phyloP scores from a whole-genome alignment of 73 alveolate species.

The Paramecium pentaurelia region DNA sequence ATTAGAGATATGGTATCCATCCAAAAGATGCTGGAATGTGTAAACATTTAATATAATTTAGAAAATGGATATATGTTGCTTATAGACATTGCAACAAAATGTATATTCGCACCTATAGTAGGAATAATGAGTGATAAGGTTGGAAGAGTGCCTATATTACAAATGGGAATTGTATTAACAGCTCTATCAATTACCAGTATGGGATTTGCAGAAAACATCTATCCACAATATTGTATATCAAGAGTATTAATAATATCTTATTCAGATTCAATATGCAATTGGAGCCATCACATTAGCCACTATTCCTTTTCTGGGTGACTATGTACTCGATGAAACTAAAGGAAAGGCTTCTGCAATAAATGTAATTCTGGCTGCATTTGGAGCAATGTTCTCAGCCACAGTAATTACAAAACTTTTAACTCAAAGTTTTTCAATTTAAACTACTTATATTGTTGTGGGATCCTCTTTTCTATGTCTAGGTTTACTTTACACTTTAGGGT shows the following conservation, averaged over 20 bases:
- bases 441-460: conserved; percentile 24
- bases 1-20: conserved; percentile 6
- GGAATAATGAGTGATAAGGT: conserved; percentile 56
- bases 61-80: conserved; percentile 56
- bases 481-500: background rate
- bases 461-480: background rate
- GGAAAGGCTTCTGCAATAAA: conserved; percentile 60
- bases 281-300: conserved; percentile 60
- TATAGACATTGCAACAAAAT: conserved; percentile 51
- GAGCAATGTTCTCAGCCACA: conserved; percentile 58
- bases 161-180: conserved; percentile 27
- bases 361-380: conserved; percentile 58
- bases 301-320: conserved; percentile 55
- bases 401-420: conserved; percentile 39
- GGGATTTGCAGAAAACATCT: conserved; percentile 45
- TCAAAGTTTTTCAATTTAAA: background rate
- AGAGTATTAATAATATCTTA: background rate
- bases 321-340: conserved; percentile 48
- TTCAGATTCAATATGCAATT: conserved; percentile 40
- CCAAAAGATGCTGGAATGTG: conserved; percentile 47
- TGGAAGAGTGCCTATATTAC: conserved; percentile 52
- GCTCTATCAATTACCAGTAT: conserved; percentile 15
- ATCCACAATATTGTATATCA: conserved; percentile 51
- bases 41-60: background rate
- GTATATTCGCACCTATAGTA: conserved; percentile 53